Evolutionary conservation across 306 rosid species (phyloP).

Genomic region (Lupinus albus): DNA sequence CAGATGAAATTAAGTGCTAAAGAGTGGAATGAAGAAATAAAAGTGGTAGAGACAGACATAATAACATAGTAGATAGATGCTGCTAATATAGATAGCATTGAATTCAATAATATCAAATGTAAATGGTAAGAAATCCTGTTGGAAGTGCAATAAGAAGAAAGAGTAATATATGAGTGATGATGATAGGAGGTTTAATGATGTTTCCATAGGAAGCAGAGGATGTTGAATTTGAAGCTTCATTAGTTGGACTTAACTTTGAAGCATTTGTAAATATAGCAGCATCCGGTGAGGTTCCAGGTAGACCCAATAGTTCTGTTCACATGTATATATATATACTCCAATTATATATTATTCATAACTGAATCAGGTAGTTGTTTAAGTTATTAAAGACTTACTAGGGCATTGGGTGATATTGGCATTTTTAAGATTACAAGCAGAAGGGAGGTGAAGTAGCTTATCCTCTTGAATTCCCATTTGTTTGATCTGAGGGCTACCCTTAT

Average conservation of each 20-base stretch:
- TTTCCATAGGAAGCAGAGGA: conserved; percentile 22
- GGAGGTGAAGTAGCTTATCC: conserved; percentile 68
- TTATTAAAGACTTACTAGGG: conserved; percentile 82
- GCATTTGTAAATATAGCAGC: conserved; percentile 73
- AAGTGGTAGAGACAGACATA: no score
- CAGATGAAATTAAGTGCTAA: conserved; percentile 24
- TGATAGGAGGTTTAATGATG: conserved; percentile 33
- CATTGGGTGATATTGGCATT: conserved; percentile 62
- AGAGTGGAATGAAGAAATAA: no score
- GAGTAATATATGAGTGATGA: conserved; percentile 16
- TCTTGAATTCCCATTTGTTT: conserved; percentile 68
- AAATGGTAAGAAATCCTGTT: conserved; percentile 22
- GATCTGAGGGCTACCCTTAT: conserved; percentile 51
- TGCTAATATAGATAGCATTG: conserved; percentile 27
- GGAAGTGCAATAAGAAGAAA: conserved; percentile 43
- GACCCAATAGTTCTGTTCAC: conserved; percentile 67
- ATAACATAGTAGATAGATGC: neutral
- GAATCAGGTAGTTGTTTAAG: no score
- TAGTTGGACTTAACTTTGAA: conserved; percentile 26
- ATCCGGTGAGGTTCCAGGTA: conserved; percentile 68
- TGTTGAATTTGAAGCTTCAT: conserved; percentile 7
- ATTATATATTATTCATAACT: no score
- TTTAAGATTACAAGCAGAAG: conserved; percentile 61
- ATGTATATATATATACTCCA: conserved; percentile 19
- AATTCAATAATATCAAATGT: neutral